Conservation (phyloP, 2,329 filamentous ascomycete genomes). For the Venturiaceae sp. region DNA sequence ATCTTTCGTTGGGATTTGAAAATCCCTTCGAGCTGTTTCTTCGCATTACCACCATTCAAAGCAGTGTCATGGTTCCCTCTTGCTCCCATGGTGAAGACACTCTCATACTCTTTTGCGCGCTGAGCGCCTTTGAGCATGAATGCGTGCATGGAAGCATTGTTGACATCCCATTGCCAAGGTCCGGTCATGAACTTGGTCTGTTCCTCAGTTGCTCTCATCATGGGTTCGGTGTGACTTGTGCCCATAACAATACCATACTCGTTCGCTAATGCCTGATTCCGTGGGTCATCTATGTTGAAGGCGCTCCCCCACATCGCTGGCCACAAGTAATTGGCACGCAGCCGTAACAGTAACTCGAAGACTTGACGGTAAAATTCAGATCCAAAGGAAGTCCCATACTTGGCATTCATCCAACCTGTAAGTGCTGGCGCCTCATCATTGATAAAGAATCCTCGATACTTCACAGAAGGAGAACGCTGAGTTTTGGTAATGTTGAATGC, state of each 20-base stretch:
- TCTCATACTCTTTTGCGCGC: conserved; percentile 55
- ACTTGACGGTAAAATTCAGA: conserved; percentile 59
- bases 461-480: conserved; percentile 52
- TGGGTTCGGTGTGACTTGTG: conserved; percentile 64
- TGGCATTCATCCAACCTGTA: conserved; percentile 55
- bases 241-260: conserved; percentile 67
- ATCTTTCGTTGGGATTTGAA: conserved; percentile 52
- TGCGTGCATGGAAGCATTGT: conserved; percentile 56
- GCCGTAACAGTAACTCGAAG: conserved; percentile 60
- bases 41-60: conserved; percentile 47
- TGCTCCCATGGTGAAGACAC: conserved; percentile 59
- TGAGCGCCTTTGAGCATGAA: conserved; percentile 60
- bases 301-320: conserved; percentile 62
- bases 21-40: conserved; percentile 48
- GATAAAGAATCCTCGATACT: conserved; percentile 61
- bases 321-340: conserved; percentile 68
- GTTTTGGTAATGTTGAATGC: conserved; percentile 31
- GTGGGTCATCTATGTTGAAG: conserved; percentile 61
- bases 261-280: conserved; percentile 59
- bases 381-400: conserved; percentile 39
- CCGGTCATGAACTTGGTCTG: conserved; percentile 42
- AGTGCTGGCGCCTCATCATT: conserved; percentile 61
- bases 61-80: conserved; percentile 59
- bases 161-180: conserved; percentile 59
- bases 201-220: conserved; percentile 49